These are phyloP conservation scores for Globisporangium cylindrosporum DNA, from an alignment of 352 stramenopile genomes.

Conservation along the genomic window DNA sequence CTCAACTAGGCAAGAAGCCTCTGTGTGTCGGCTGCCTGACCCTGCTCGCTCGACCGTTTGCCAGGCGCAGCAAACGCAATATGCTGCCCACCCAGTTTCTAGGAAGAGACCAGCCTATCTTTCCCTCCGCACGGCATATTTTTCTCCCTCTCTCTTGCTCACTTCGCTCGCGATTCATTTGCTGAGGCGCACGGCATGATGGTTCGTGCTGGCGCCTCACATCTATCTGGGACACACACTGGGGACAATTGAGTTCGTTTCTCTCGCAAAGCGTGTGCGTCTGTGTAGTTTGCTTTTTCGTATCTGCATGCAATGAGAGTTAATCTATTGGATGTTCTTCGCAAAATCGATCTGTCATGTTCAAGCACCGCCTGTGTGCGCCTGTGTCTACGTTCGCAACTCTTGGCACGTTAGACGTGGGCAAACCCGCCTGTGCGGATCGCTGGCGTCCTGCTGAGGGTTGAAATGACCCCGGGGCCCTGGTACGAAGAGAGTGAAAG, in stretches of 20 bases:
- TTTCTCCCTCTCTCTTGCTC: background rate
- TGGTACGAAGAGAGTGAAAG: too few relatives aligned
- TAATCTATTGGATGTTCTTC: background rate
- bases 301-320: background rate
- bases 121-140: too few relatives aligned
- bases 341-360: background rate
- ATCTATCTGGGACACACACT: too few relatives aligned
- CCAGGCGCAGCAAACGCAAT: too few relatives aligned
- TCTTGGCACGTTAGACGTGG: background rate
- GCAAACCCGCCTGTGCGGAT: conserved; percentile 18
- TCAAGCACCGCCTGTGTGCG: too few relatives aligned
- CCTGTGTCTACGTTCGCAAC: too few relatives aligned
- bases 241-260: background rate
- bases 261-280: too few relatives aligned
- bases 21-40: too few relatives aligned
- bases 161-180: background rate
- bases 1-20: conserved; percentile 7
- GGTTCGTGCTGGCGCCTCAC: too few relatives aligned
- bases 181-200: background rate
- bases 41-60: too few relatives aligned
- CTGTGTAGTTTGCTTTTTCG: background rate
- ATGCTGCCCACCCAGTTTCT: too few relatives aligned
- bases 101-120: too few relatives aligned
- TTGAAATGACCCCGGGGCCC: background rate
- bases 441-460: background rate